Percentiles rank a stretch among this genome's conserved stretches.
These are phyloP conservation scores for Fusarium marasasianum DNA, from an alignment of 2,329 filamentous ascomycete genomes.

Conservation along the genomic window DNA sequence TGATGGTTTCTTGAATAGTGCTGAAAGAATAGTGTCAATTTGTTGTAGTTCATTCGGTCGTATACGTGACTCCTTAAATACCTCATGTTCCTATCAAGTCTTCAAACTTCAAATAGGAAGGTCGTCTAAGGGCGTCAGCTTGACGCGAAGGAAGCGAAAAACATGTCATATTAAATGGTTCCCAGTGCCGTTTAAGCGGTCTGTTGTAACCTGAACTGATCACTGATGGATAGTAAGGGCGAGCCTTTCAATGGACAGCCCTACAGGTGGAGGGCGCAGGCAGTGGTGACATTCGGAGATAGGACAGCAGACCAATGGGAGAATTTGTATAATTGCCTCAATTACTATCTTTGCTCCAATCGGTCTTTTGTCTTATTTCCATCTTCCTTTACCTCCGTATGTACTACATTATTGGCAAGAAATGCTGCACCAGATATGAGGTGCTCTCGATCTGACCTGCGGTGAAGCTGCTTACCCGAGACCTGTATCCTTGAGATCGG, in stretches of 20 bases:
- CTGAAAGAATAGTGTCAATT: not conserved
- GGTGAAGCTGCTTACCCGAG: not conserved
- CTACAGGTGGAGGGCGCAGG: conserved; percentile 6
- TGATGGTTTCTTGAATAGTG: conserved; percentile 6
- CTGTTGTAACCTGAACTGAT: not conserved
- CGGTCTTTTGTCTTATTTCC: not conserved
- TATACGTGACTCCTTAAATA: conserved; percentile 9
- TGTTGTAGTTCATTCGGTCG: not conserved
- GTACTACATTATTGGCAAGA: not conserved
- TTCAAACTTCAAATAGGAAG: conserved; percentile 6
- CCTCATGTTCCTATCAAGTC: not conserved
- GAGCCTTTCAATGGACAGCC: not conserved
- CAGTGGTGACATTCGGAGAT: not conserved
- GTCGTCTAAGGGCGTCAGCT: conserved; percentile 5
- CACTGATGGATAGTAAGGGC: not conserved
- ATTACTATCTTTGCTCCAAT: not conserved
- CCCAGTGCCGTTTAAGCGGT: not conserved
- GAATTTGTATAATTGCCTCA: not conserved
- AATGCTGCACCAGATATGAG: no score
- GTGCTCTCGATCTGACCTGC: not conserved
- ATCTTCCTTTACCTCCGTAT: not conserved
- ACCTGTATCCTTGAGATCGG: not conserved
- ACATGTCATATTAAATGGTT: not conserved
- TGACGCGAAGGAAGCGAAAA: conserved; percentile 3
- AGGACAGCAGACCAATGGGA: not conserved